Evolutionary conservation across 371 early-diverging fungal genomes (phyloP).

Genomic region (Actinomortierella ambigua): DNA sequence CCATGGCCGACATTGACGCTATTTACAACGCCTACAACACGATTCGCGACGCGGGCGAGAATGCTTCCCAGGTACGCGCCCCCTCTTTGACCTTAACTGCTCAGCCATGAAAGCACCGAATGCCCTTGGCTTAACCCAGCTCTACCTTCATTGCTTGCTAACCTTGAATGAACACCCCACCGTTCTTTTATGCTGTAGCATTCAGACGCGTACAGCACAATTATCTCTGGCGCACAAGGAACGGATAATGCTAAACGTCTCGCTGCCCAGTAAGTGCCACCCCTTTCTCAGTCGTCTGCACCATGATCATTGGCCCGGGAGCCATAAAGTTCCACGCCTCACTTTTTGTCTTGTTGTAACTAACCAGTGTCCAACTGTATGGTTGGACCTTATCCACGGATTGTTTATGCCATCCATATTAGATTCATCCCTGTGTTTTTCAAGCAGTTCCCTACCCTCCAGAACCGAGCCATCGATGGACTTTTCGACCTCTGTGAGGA

Average conservation of each 20-base stretch:
- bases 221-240: constrained; percentile 42
- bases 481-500: constrained; percentile 51
- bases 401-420: background rate
- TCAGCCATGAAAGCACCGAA: background rate
- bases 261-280: constrained; percentile 33
- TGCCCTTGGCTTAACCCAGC: background rate
- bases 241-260: constrained; percentile 38
- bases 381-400: background rate
- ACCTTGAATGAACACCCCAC: background rate
- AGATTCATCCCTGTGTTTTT: constrained; percentile 48
- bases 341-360: background rate
- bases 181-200: constrained; percentile 12
- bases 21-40: constrained; percentile 48
- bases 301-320: too few species aligned
- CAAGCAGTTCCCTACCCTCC: constrained; percentile 43
- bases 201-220: constrained; percentile 28
- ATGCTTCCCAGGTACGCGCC: constrained; percentile 31
- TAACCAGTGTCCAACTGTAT: background rate
- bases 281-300: too few species aligned
- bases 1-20: constrained; percentile 38
- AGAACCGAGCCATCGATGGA: constrained; percentile 46
- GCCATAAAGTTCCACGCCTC: too few species aligned
- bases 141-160: too few species aligned
- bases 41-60: constrained; percentile 37
- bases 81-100: background rate